A percentile compares a stretch with the other conserved stretches of the same genome.
Conservation (phyloP, 2,329 filamentous ascomycete genomes). For the Plenodomus tracheiphilus region DNA sequence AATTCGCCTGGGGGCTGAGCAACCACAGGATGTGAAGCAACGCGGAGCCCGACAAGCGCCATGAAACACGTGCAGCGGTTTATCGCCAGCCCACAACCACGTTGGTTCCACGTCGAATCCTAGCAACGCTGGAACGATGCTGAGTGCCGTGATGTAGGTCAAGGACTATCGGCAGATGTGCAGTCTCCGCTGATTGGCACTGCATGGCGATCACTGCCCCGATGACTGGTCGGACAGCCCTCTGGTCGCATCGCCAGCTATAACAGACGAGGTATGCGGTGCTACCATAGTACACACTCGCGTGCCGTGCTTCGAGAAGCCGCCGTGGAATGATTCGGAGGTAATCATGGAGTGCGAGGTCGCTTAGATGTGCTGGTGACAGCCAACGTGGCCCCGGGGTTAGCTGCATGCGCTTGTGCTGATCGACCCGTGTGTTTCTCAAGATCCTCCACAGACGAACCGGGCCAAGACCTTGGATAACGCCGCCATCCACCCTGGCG, state of each 20-base stretch:
- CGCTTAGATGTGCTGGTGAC: slow-evolving; percentile 29
- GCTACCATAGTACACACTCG: slow-evolving; percentile 14
- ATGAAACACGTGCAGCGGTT: slow-evolving; percentile 2
- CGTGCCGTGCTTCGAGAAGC: slow-evolving; percentile 29
- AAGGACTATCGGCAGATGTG: slow-evolving; percentile 19
- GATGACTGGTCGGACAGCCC: background rate
- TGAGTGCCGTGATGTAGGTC: background rate
- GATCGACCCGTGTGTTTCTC: slow-evolving; percentile 45
- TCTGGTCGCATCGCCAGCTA: background rate
- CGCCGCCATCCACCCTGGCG: slow-evolving; percentile 42
- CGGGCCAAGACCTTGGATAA: slow-evolving; percentile 38
- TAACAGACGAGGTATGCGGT: slow-evolving; percentile 4
- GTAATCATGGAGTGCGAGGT: slow-evolving; percentile 16
- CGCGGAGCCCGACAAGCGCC: slow-evolving; percentile 14
- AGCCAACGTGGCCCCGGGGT: slow-evolving; percentile 46
- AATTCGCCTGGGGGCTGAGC: slow-evolving; percentile 4
- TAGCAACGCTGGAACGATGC: background rate
- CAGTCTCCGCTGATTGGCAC: slow-evolving; percentile 20
- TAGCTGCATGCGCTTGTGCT: slow-evolving; percentile 45
- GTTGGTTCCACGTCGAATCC: background rate
- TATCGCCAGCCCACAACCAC: background rate
- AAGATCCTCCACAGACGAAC: slow-evolving; percentile 44
- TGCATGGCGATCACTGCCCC: slow-evolving; percentile 5
- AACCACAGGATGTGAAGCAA: slow-evolving; percentile 24
- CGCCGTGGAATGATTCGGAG: slow-evolving; percentile 5